phyloP scores from a whole-genome alignment of 768 basidiomycete genomes.

The Tulasnella sp. region DNA sequence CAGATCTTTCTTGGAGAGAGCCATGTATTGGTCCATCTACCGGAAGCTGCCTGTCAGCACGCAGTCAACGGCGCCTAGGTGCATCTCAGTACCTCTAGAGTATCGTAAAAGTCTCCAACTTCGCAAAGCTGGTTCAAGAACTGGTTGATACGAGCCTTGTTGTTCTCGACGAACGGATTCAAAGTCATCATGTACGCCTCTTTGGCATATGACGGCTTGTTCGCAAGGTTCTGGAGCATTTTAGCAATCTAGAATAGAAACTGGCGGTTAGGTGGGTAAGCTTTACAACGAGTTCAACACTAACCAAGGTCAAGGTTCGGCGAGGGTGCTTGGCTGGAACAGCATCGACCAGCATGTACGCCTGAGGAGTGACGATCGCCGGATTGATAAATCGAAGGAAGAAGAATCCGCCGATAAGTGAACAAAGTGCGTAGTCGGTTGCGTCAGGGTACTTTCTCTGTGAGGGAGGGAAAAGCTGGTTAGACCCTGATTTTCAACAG shows the following conservation, averaged over 20 bases:
- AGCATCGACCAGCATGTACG: constrained; percentile 98
- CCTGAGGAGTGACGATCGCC: constrained; percentile 97
- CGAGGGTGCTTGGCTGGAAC: constrained; percentile 97
- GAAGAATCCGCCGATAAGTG: constrained; percentile 98
- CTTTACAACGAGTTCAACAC: constrained; percentile 19
- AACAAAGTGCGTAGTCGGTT: constrained; percentile 96
- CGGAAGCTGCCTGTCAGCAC: neutral
- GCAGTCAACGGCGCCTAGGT: neutral
- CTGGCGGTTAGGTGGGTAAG: neutral
- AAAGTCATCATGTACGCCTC: constrained; percentile 98
- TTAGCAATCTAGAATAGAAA: constrained; percentile 78
- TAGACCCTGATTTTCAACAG: neutral
- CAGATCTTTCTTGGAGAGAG: constrained; percentile 96
- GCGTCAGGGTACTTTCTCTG: constrained; percentile 99
- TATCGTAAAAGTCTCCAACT: constrained; percentile 98
- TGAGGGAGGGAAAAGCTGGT: neutral
- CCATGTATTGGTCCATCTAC: constrained; percentile 99
- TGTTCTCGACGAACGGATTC: constrained; percentile 97
- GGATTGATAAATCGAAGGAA: constrained; percentile 99
- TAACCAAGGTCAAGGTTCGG: constrained; percentile 82
- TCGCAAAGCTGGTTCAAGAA: constrained; percentile 96
- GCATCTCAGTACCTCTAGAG: constrained; percentile 68
- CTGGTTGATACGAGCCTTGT: constrained; percentile 94
- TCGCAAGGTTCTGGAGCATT: constrained; percentile 98
- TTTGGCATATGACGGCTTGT: constrained; percentile 96